A percentile compares a stretch with the other conserved stretches of the same genome.
These are phyloP conservation scores for Schizosaccharomyces versatilis DNA, from an alignment of 1,139 yeast species.

Conservation along the genomic window DNA sequence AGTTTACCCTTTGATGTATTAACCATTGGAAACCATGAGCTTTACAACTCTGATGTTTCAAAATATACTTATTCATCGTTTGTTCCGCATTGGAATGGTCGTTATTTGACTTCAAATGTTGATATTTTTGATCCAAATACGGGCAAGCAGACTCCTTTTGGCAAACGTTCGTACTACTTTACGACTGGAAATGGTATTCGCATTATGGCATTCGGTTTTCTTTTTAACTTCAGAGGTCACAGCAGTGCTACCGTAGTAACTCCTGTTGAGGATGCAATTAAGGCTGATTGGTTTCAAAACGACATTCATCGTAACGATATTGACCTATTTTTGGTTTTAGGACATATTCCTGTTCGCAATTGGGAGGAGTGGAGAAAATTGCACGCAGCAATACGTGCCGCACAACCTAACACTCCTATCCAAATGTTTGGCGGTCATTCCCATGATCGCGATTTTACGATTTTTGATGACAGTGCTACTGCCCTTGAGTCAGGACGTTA, in stretches of 20 bases:
- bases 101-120: slow-evolving; percentile 63
- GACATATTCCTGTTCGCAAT: slow-evolving; percentile 60
- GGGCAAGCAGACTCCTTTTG: slow-evolving; percentile 40
- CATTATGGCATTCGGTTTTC: slow-evolving; percentile 52
- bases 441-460: slow-evolving; percentile 65
- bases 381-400: slow-evolving; percentile 28
- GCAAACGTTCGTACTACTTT: slow-evolving; percentile 39
- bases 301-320: slow-evolving; percentile 22
- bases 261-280: slow-evolving; percentile 34
- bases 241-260: slow-evolving; percentile 43
- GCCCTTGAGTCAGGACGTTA: slow-evolving; percentile 82
- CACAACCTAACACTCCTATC: slow-evolving; percentile 40
- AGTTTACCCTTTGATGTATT: slow-evolving; percentile 52
- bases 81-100: slow-evolving; percentile 36
- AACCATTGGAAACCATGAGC: slow-evolving; percentile 82
- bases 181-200: slow-evolving; percentile 34
- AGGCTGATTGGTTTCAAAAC: slow-evolving; percentile 42
- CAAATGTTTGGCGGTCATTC: slow-evolving; percentile 92
- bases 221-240: slow-evolving; percentile 51
- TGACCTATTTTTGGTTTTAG: slow-evolving; percentile 46
- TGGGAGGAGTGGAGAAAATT: slow-evolving; percentile 36
- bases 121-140: slow-evolving; percentile 29
- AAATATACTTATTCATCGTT: slow-evolving; percentile 41
- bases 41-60: slow-evolving; percentile 48
- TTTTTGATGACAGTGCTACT: slow-evolving; percentile 43